phyloP scores from a whole-genome alignment of 345 rosid species.

The Hirschfeldia incana region DNA sequence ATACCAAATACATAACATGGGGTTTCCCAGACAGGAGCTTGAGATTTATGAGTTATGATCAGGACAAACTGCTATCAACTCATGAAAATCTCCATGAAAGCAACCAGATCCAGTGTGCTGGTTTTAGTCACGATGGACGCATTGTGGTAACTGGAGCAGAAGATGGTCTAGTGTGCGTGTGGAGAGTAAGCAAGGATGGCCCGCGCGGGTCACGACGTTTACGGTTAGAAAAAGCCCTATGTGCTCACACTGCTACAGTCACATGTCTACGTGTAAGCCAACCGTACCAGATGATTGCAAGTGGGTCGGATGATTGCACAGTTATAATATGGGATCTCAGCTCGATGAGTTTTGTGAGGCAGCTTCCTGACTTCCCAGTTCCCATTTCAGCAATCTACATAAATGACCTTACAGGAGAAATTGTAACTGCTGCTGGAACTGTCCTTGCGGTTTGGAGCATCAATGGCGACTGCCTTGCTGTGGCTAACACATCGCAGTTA shows the following conservation, averaged over 20 bases:
- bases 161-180: constrained; percentile 82
- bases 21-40: constrained; percentile 96
- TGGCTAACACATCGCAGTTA: constrained; percentile 83
- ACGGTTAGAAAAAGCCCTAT: constrained; percentile 75
- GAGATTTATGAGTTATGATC: constrained; percentile 97
- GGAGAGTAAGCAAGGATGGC: constrained; percentile 77
- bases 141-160: constrained; percentile 92
- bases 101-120: constrained; percentile 83
- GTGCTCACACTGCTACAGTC: constrained; percentile 78
- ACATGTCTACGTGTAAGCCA: constrained; percentile 95
- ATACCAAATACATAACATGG: constrained; percentile 87
- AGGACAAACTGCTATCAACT: constrained; percentile 85
- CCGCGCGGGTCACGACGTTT: constrained; percentile 61
- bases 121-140: constrained; percentile 91
- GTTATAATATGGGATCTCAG: constrained; percentile 97
- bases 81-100: constrained; percentile 98
- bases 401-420: constrained; percentile 91
- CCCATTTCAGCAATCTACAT: constrained; percentile 89
- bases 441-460: constrained; percentile 96
- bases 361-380: constrained; percentile 84
- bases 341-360: constrained; percentile 77
- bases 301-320: constrained; percentile 97
- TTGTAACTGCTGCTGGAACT: constrained; percentile 94
- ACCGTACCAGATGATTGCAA: constrained; percentile 91
- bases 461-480: constrained; percentile 96